Evolutionary conservation across 345 rosid genomes (phyloP), one percentile per base, ranked within the genome.

Genomic region (Citrus cavaleriei): DNA sequence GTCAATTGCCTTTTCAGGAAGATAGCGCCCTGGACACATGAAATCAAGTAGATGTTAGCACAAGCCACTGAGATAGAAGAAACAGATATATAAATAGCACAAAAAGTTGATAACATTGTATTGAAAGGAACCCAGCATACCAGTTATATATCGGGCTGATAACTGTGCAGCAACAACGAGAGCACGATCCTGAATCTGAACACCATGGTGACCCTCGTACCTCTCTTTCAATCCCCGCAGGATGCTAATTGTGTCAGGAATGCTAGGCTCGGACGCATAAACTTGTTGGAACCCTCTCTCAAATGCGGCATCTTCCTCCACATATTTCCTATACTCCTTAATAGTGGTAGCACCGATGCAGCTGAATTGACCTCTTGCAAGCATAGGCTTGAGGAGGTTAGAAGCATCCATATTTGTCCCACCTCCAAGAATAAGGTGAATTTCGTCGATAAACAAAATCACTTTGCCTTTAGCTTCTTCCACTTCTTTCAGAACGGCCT

Each of bases 121-220:
- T 61, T 28, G 22, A 73, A 6, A 76, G 65, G 69, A 63, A 77
- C 13, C 30, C 14, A 28, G 76, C 83, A 60, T 88, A 93, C 98
- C 98, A 54, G 97, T 92, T 4, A 95, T 93, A 24, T 93, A 95
- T 75, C 98, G 86, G 76, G 92, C 89, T 34, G 99, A 95, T n/a
- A 95, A 75, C 78, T 93, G 98, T 6, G 97, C 93, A 9, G 99
- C 98, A 71, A 88, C 86, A 10, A 92, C 87, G 28, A 95, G 92
- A 64, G 97, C 99, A 54, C 96, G 85, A 57, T 95, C 99, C 16
- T 87, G 92, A 68, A 95, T 95, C 5, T 92, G 82, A n/a, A 93
- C 98, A 87, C 99, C 99, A 73, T 95, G 99, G 73, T 93, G 99
- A 19, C 97, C 97, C 72, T 93, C 99, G 10, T 91, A 95, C 60